These are phyloP conservation scores for Colletotrichum incanum DNA, from an alignment of 2,329 filamentous ascomycete genomes.

Conservation along the genomic window DNA sequence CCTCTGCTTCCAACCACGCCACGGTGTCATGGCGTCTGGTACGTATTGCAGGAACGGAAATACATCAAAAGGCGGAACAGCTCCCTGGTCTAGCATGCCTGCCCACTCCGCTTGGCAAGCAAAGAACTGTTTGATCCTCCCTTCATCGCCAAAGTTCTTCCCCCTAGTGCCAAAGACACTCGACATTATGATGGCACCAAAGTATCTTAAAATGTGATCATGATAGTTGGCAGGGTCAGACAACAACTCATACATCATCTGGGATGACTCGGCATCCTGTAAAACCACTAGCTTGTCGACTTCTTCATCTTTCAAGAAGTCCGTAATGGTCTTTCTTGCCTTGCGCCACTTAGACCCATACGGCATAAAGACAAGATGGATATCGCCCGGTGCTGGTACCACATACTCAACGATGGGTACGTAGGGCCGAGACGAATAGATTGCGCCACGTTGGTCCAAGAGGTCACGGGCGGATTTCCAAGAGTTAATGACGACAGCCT, in stretches of 20 bases:
- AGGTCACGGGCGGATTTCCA: constrained; percentile 53
- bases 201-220: constrained; percentile 15
- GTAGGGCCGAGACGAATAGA: constrained; percentile 56
- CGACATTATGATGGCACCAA: constrained; percentile 17
- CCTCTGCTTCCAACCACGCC: constrained; percentile 19
- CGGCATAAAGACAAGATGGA: constrained; percentile 24
- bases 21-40: constrained; percentile 14
- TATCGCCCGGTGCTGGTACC: constrained; percentile 21
- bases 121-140: constrained; percentile 44
- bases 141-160: constrained; percentile 32
- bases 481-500: constrained; percentile 53
- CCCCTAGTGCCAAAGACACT: constrained; percentile 37
- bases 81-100: constrained; percentile 47
- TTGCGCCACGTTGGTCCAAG: constrained; percentile 54
- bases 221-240: neutral
- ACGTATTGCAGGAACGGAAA: constrained; percentile 44
- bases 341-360: constrained; percentile 27
- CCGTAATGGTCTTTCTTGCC: constrained; percentile 3
- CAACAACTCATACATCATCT: constrained; percentile 23
- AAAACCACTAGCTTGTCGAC: constrained; percentile 7
- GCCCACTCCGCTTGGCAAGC: constrained; percentile 46
- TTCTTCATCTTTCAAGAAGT: constrained; percentile 4
- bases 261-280: constrained; percentile 24
- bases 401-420: constrained; percentile 45
- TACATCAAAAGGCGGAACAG: constrained; percentile 47